Evolutionary conservation across 129 eudicot species (phyloP).

Genomic region (Helianthus annuus): HanXRQr2.0-SUNRISE NC_035436.2:15975167-15975666

Average conservation of each 20-base stretch:
- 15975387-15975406: too few relatives aligned
- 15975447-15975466: background rate
- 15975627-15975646: too few relatives aligned
- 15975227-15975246: background rate
- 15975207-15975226: too few relatives aligned
- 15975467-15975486: background rate
- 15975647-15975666: too few relatives aligned
- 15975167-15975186: background rate
- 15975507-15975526: background rate
- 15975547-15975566: background rate
- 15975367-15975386: too few relatives aligned
- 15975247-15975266: background rate
- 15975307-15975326: background rate
- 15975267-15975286: background rate
- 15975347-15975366: too few relatives aligned
- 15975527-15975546: background rate
- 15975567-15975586: too few relatives aligned
- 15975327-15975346: too few relatives aligned
- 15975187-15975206: background rate
- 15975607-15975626: too few relatives aligned
- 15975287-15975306: background rate
- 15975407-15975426: too few relatives aligned
- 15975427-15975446: too few relatives aligned
- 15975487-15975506: background rate
- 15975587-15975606: too few relatives aligned